Conservation (phyloP, 768 basidiomycete genomes). For the Chalciporus pseudorubinellus region DNA sequence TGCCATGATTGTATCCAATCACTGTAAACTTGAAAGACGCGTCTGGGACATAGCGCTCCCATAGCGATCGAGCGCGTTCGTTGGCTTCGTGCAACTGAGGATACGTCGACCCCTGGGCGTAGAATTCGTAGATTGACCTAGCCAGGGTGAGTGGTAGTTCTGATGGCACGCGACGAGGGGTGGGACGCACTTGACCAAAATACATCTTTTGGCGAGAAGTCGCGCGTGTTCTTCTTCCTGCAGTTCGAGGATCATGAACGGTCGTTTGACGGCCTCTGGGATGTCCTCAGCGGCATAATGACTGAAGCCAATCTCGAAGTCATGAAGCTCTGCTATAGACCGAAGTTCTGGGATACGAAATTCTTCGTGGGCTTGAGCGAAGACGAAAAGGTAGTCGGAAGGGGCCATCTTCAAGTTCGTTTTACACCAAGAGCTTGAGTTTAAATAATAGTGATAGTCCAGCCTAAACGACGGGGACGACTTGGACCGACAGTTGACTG, state of each 20-base stretch:
- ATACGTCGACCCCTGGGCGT: slow-evolving; percentile 68
- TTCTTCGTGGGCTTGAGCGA: slow-evolving; percentile 78
- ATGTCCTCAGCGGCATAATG: slow-evolving; percentile 41
- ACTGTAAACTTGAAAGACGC: slow-evolving; percentile 83
- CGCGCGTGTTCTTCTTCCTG: slow-evolving; percentile 70
- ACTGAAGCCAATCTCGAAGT: slow-evolving; percentile 54
- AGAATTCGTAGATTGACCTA: slow-evolving; percentile 79
- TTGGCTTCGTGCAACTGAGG: slow-evolving; percentile 63
- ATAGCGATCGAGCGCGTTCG: slow-evolving; percentile 41
- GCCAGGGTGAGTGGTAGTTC: not conserved
- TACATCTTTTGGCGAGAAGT: slow-evolving; percentile 71
- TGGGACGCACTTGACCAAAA: slow-evolving; percentile 71
- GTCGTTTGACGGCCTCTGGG: slow-evolving; percentile 49
- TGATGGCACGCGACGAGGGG: not conserved
- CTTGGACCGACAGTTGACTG: too few relatives aligned
- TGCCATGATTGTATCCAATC: slow-evolving; percentile 69
- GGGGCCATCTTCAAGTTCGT: slow-evolving; percentile 21
- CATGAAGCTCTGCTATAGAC: slow-evolving; percentile 73
- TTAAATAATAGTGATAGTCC: not conserved
- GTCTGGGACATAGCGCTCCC: slow-evolving; percentile 58
- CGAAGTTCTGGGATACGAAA: slow-evolving; percentile 82
- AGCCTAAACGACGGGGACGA: too few relatives aligned
- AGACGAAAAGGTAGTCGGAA: slow-evolving; percentile 58
- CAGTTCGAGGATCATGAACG: slow-evolving; percentile 73
- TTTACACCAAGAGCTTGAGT: not conserved